phyloP scores from a whole-genome alignment of 108 stramenopile species.

The Epithemia pelagica region DNA sequence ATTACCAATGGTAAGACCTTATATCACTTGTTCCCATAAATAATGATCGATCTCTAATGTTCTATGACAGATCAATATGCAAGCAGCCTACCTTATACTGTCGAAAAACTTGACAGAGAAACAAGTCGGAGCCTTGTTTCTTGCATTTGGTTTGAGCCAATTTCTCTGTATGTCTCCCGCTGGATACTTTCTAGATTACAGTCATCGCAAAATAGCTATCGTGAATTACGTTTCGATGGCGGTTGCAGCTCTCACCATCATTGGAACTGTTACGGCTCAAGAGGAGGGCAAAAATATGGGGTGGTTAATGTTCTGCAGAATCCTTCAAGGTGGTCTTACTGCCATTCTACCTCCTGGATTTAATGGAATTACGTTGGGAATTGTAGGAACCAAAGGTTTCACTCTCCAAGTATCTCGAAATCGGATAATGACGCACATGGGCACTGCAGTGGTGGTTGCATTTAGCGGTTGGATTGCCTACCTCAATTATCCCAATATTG shows the following conservation, averaged over 20 bases:
- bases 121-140: slow-evolving; percentile 61
- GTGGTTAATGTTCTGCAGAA: slow-evolving; percentile 50
- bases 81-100: slow-evolving; percentile 61
- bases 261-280: slow-evolving; percentile 43
- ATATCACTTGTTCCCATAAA: no score
- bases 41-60: neutral
- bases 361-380: slow-evolving; percentile 67
- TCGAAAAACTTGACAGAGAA: slow-evolving; percentile 58
- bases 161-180: slow-evolving; percentile 64
- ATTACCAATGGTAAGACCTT: slow-evolving; percentile 58
- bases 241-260: slow-evolving; percentile 46
- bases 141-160: slow-evolving; percentile 69
- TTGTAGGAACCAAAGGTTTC: slow-evolving; percentile 64
- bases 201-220: slow-evolving; percentile 50
- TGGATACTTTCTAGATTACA: slow-evolving; percentile 69
- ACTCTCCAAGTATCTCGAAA: slow-evolving; percentile 63
- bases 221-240: slow-evolving; percentile 34
- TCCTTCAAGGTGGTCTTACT: slow-evolving; percentile 58
- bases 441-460: slow-evolving; percentile 62
- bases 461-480: slow-evolving; percentile 51
- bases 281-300: slow-evolving; percentile 51
- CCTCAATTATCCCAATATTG: slow-evolving; percentile 60
- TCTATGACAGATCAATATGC: slow-evolving; percentile 57
- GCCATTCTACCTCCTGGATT: slow-evolving; percentile 64
- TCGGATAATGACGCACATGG: slow-evolving; percentile 66